Percentiles rank a stretch among this genome's conserved stretches.
Conservation (phyloP, 169 alveolate species). For the Cryptosporidium sp. region DNA sequence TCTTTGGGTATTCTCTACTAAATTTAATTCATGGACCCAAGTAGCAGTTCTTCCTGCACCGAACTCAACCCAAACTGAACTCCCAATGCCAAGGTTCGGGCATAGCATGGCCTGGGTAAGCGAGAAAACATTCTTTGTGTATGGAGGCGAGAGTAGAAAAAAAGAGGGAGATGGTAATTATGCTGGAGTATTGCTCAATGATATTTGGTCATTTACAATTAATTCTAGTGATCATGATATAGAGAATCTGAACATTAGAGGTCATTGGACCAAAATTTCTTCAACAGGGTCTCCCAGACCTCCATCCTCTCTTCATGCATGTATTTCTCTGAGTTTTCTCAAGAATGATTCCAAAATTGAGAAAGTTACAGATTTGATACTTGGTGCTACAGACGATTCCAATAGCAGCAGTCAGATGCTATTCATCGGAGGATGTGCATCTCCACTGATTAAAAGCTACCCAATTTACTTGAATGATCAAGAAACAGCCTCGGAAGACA, state of each 20-base stretch:
- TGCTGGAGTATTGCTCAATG: conserved; percentile 32
- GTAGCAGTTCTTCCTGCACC: conserved; percentile 79
- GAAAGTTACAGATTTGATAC: neutral
- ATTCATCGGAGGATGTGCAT: conserved; percentile 24
- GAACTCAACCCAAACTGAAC: conserved; percentile 80
- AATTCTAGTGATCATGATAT: conserved; percentile 42
- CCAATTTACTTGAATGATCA: conserved; percentile 17
- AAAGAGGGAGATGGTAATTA: neutral
- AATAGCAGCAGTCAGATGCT: neutral
- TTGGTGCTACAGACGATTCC: neutral
- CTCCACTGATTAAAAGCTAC: conserved; percentile 24
- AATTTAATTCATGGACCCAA: conserved; percentile 85
- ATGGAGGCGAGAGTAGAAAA: conserved; percentile 88
- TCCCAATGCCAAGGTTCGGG: conserved; percentile 90
- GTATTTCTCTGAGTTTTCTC: conserved; percentile 27
- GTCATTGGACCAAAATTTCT: conserved; percentile 53
- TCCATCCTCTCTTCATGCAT: conserved; percentile 50
- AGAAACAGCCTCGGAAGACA: neutral
- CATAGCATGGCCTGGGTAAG: conserved; percentile 89
- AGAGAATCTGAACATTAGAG: conserved; percentile 51
- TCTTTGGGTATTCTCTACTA: conserved; percentile 88
- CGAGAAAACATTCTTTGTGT: conserved; percentile 85
- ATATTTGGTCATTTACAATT: conserved; percentile 64
- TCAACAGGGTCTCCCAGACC: conserved; percentile 22
- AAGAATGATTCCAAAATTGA: neutral